Evolutionary conservation across 129 eudicot genomes (phyloP).

Genomic region (Helianthus tuberosus): DNA sequence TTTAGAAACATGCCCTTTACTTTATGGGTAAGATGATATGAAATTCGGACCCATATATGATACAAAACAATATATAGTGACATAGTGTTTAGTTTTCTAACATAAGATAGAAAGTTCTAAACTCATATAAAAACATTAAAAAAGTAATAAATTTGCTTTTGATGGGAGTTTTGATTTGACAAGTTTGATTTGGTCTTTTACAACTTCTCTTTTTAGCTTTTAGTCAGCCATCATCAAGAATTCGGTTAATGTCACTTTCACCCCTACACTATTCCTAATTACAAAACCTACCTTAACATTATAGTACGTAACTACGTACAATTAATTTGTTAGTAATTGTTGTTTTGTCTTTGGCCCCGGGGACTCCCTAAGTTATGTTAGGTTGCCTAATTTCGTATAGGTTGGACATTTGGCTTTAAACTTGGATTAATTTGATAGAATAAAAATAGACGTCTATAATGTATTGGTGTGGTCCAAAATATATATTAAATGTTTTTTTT

Average conservation of each 20-base stretch:
- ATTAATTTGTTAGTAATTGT: too few relatives aligned
- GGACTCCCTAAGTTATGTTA: background rate
- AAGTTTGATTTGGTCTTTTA: slow-evolving; percentile 36
- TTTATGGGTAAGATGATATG: background rate
- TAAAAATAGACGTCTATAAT: slow-evolving; percentile 6
- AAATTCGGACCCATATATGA: background rate
- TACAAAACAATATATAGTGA: background rate
- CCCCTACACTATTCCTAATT: slow-evolving; percentile 32
- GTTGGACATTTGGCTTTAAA: background rate
- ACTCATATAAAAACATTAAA: background rate
- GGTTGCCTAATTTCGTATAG: slow-evolving; percentile 18
- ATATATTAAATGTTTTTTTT: background rate
- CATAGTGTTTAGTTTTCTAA: background rate
- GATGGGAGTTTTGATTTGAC: slow-evolving; percentile 30
- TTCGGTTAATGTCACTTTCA: slow-evolving; percentile 26
- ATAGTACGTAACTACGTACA: background rate
- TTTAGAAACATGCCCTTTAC: too few relatives aligned
- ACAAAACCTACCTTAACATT: slow-evolving; percentile 19
- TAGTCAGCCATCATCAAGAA: slow-evolving; percentile 32
- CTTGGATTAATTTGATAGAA: background rate
- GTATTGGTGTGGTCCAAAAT: slow-evolving; percentile 16
- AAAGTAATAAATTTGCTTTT: slow-evolving; percentile 15
- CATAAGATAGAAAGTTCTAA: background rate
- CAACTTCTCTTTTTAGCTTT: slow-evolving; percentile 10
- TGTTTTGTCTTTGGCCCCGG: background rate